Evolutionary conservation across 768 basidiomycete species (phyloP), one percentile per base, ranked within the genome.

Genomic region (Suillus hirtellus): DNA sequence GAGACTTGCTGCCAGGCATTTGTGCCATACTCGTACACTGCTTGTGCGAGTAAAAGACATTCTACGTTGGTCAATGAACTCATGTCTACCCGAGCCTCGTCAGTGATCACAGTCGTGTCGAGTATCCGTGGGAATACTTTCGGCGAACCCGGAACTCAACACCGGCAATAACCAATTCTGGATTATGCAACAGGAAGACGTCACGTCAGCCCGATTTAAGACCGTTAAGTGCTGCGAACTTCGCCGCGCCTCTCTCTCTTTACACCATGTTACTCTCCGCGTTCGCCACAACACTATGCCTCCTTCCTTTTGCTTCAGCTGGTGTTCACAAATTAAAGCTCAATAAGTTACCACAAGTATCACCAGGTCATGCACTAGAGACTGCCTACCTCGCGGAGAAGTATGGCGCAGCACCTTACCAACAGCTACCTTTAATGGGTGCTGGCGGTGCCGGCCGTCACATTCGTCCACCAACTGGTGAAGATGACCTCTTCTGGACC

Each of bases 381-480:
- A 85, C 86, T 52, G 90, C 89, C 24, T 94, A 92, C 75, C 89
- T 99, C 63, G 88, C 90, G n/a, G 86, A 94, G 83, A 99, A 99
- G 82, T 97, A 99, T 83, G 88, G 92, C 60, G 71, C 78, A 43
- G 69, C 70, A 53, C 75, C 73, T 37, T 81, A 83, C 70, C 77
- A 76, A 66, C 80, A 85, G 67, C 68, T 83, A 59, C 90, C 91
- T 60, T 78, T 95, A 61, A 80, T 90, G 68, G 93, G 92, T 53
- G 81, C 87, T 44, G 90, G 90, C 66, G 90, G 90, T 63, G 76
- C 82, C 37, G 92, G 91, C 60, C 88, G 93, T 68, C 80, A 78
- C 65, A 71, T 84, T 54, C 85, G 79, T 34, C 77, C 87, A 27
- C 72, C 74, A 43, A 76, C 78, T 31, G 75, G 81, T 56, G 82